phyloP scores from a whole-genome alignment of 225 moss, liverwort and hornwort species.

The Pseudisothecium myosuroides region DNA sequence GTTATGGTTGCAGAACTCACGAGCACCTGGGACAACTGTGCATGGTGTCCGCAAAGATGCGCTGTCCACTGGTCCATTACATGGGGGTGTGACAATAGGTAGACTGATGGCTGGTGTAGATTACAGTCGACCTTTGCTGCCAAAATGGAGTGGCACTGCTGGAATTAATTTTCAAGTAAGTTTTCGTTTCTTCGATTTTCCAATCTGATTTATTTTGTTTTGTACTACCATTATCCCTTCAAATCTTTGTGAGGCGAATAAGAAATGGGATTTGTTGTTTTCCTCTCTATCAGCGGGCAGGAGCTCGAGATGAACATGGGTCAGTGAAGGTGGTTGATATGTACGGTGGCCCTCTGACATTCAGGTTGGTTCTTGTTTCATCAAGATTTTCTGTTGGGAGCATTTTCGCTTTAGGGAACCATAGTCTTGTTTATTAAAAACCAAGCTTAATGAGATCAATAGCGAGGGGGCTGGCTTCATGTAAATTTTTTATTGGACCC shows the following conservation, averaged over 20 bases:
- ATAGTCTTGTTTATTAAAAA: background rate
- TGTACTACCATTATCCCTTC: background rate
- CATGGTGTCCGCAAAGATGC: conserved; percentile 89
- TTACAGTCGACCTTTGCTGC: conserved; percentile 85
- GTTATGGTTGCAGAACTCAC: conserved; percentile 75
- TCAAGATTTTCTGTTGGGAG: background rate
- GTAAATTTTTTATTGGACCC: background rate
- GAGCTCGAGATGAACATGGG: conserved; percentile 98
- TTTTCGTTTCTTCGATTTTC: background rate
- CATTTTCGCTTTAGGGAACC: background rate
- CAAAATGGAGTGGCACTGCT: conserved; percentile 95
- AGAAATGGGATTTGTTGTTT: background rate
- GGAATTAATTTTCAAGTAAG: conserved; percentile 95
- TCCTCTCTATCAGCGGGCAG: conserved; percentile 56
- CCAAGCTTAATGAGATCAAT: background rate
- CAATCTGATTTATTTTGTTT: background rate
- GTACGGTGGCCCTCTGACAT: conserved; percentile 91
- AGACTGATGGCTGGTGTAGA: conserved; percentile 93
- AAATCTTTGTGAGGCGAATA: background rate
- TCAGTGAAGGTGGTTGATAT: conserved; percentile 85
- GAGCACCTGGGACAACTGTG: conserved; percentile 93
- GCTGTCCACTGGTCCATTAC: conserved; percentile 72
- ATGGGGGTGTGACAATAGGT: conserved; percentile 96
- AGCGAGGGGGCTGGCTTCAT: background rate
- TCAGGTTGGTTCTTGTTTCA: conserved; percentile 52